Evolutionary conservation across 106 monocot genomes (phyloP).

Genomic region (Acorus calamus): DNA sequence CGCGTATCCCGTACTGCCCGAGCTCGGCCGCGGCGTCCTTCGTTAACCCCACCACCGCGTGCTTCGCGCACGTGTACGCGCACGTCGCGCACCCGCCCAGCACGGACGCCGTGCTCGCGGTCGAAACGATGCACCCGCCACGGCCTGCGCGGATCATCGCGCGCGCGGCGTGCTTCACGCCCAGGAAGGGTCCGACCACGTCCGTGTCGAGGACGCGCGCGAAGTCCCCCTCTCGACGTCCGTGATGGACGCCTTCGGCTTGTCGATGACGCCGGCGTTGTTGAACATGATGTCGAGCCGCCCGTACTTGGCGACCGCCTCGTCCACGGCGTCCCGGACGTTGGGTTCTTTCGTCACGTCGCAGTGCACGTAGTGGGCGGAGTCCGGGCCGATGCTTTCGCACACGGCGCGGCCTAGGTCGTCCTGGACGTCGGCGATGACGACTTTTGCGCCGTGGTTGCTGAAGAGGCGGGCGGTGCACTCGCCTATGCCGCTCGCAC

Average conservation of each 20-base stretch:
- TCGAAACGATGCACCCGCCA: conserved; percentile 3
- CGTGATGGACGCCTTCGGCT: neutral
- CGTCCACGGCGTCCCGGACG: neutral
- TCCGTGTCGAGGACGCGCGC: conserved; percentile 14
- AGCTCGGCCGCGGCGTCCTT: conserved; percentile 33
- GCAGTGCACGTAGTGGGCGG: conserved; percentile 17
- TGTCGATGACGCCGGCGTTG: conserved; percentile 6
- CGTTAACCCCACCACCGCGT: conserved; percentile 32
- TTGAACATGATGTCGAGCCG: conserved; percentile 29
- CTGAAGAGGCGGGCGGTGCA: conserved; percentile 16
- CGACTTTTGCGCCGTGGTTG: conserved; percentile 23
- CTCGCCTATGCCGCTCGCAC: no score
- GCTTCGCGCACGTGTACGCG: conserved; percentile 19
- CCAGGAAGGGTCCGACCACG: conserved; percentile 21
- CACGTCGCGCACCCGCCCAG: neutral
- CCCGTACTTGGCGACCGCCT: neutral
- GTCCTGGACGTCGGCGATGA: conserved; percentile 5
- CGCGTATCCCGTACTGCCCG: conserved; percentile 14
- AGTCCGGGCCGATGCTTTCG: neutral
- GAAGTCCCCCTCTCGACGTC: conserved; percentile 14
- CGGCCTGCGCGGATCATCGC: conserved; percentile 30
- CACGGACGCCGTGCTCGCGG: neutral
- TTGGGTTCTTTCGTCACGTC: neutral
- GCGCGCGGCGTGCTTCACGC: conserved; percentile 32
- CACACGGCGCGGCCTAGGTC: neutral